Percentiles rank a stretch among this genome's conserved stretches.
phyloP scores from a whole-genome alignment of 2,329 filamentous ascomycete species.

The Aspergillus felis region DNA sequence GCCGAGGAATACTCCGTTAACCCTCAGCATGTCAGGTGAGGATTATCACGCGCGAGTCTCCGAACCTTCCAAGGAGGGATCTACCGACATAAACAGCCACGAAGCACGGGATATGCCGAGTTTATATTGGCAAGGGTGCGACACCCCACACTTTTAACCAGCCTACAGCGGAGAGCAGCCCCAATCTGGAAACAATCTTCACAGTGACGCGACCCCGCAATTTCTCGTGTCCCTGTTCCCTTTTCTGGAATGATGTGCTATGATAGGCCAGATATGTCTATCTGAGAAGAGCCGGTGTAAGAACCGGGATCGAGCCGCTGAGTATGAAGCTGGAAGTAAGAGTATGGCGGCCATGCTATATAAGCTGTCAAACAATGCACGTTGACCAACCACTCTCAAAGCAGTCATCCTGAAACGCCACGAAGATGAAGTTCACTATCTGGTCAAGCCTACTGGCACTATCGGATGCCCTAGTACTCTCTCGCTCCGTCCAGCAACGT shows the following conservation, averaged over 20 bases:
- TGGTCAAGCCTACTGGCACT: background rate
- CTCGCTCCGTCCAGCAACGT: background rate
- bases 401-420: no score
- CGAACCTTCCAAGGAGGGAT: background rate
- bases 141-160: background rate
- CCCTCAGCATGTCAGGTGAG: background rate
- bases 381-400: background rate
- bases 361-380: background rate
- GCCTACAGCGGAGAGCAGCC: no score
- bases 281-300: background rate
- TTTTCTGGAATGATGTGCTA: background rate
- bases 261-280: background rate
- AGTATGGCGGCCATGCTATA: background rate
- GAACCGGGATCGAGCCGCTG: background rate
- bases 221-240: background rate
- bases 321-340: background rate
- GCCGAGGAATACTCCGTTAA: background rate
- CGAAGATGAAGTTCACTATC: background rate
- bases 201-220: background rate
- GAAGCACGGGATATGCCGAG: background rate
- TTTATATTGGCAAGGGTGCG: background rate
- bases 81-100: background rate
- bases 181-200: background rate
- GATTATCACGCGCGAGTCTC: background rate
- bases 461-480: no score